A percentile compares a stretch with the other conserved stretches of the same genome.
These are phyloP conservation scores for Ophiosphaerella narmari DNA, from an alignment of 2,329 filamentous ascomycete genomes.

Conservation along the genomic window DNA sequence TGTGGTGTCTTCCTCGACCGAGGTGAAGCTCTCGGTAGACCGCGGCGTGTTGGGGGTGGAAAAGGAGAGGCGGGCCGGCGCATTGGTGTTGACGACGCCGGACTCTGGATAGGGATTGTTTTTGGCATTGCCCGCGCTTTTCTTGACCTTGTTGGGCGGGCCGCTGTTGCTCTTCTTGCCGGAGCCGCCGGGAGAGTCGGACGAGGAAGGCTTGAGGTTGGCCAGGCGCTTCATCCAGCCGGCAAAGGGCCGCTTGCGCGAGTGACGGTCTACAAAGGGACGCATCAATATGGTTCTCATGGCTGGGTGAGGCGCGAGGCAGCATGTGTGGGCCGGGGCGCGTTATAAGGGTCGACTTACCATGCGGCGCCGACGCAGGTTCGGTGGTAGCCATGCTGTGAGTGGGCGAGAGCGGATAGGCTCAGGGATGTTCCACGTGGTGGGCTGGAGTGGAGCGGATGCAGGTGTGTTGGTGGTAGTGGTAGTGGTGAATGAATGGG, in stretches of 20 bases:
- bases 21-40: conserved; percentile 59
- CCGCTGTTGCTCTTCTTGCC: conserved; percentile 46
- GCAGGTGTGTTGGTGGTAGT: background rate
- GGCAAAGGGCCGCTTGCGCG: conserved; percentile 82
- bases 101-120: conserved; percentile 95
- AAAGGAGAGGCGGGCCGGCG: conserved; percentile 52
- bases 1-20: conserved; percentile 57
- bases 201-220: conserved; percentile 80
- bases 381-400: conserved; percentile 51
- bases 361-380: conserved; percentile 50
- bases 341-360: conserved; percentile 33
- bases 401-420: background rate
- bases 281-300: conserved; percentile 25
- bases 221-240: conserved; percentile 94
- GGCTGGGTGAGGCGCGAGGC: conserved; percentile 2
- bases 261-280: conserved; percentile 65
- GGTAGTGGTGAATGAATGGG: background rate
- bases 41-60: conserved; percentile 52
- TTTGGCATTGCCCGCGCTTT: conserved; percentile 74
- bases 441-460: conserved; percentile 12
- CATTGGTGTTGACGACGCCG: conserved; percentile 60
- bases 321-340: background rate
- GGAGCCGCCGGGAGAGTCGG: conserved; percentile 52
- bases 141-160: conserved; percentile 57
- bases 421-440: conserved; percentile 14